Evolutionary conservation across 2,329 filamentous ascomycete species (phyloP).

Genomic region (Aspergillus sp.): DNA sequence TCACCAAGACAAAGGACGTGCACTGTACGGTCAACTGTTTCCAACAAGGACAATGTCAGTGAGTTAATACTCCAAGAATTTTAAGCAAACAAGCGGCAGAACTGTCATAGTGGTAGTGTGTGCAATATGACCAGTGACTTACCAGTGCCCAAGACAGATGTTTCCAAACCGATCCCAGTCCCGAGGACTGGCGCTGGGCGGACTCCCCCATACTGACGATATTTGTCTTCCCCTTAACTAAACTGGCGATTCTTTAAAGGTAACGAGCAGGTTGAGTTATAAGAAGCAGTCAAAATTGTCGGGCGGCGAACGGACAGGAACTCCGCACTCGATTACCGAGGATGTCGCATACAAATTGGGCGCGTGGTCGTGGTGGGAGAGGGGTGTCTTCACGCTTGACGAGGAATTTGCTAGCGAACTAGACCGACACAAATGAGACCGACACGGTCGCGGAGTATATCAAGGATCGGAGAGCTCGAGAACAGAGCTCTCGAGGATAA

Average conservation of each 20-base stretch:
- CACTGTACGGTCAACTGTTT: constrained; percentile 47
- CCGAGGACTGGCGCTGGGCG: constrained; percentile 34
- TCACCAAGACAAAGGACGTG: constrained; percentile 47
- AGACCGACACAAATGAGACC: not conserved
- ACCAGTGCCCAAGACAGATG: constrained; percentile 45
- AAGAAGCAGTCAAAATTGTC: not conserved
- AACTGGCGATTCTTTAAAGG: not conserved
- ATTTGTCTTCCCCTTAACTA: constrained; percentile 15
- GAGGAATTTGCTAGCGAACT: not conserved
- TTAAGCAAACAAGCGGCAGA: not conserved
- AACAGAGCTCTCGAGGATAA: not conserved
- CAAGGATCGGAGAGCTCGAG: not conserved
- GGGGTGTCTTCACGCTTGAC: not conserved
- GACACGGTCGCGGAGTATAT: not conserved
- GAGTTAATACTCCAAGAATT: constrained; percentile 4
- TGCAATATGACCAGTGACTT: constrained; percentile 20
- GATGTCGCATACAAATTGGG: constrained; percentile 21
- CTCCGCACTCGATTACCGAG: constrained; percentile 8
- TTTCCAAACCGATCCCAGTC: constrained; percentile 36
- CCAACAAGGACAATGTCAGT: constrained; percentile 12
- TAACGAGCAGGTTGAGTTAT: not conserved
- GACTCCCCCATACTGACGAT: constrained; percentile 36
- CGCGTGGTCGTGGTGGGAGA: constrained; percentile 9
- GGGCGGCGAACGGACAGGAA: not conserved
- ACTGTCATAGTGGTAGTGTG: not conserved